Conservation (phyloP, 192 early-diverging fungal genomes). For the Phycomyces blakesleeanus region DNA sequence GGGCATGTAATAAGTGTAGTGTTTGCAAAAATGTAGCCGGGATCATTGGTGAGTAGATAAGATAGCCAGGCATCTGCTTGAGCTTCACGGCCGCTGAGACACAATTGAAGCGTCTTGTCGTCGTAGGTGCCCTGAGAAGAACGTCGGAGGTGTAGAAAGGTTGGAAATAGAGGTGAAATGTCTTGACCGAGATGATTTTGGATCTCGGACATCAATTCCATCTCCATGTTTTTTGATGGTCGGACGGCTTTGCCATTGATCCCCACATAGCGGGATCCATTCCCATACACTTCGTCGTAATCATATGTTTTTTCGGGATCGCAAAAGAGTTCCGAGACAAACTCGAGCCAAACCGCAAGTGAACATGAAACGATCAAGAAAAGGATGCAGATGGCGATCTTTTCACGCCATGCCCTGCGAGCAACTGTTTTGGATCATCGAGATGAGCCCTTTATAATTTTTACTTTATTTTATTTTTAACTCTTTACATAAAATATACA, state of each 20-base stretch:
- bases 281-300: conserved; percentile 15
- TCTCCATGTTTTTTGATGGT: background rate
- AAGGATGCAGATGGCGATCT: conserved; percentile 26
- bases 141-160: conserved; percentile 22
- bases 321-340: conserved; percentile 27
- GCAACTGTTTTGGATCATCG: conserved; percentile 3
- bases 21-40: conserved; percentile 18
- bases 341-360: conserved; percentile 29
- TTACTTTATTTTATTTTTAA: no score
- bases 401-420: conserved; percentile 30
- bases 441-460: no score
- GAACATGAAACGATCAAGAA: conserved; percentile 17
- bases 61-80: conserved; percentile 28
- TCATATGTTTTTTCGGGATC: conserved; percentile 20
- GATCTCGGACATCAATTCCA: background rate
- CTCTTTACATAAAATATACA: no score
- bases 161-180: conserved; percentile 29
- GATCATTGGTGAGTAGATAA: conserved; percentile 23
- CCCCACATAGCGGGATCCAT: conserved; percentile 16
- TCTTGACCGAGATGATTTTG: conserved; percentile 25
- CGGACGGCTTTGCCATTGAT: conserved; percentile 34
- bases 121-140: conserved; percentile 5
- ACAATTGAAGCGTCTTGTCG: conserved; percentile 13
- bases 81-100: conserved; percentile 12
- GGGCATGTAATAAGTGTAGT: conserved; percentile 15